Conservation (phyloP, 2,329 filamentous ascomycete genomes). For the Penicillium oxalicum region DNA sequence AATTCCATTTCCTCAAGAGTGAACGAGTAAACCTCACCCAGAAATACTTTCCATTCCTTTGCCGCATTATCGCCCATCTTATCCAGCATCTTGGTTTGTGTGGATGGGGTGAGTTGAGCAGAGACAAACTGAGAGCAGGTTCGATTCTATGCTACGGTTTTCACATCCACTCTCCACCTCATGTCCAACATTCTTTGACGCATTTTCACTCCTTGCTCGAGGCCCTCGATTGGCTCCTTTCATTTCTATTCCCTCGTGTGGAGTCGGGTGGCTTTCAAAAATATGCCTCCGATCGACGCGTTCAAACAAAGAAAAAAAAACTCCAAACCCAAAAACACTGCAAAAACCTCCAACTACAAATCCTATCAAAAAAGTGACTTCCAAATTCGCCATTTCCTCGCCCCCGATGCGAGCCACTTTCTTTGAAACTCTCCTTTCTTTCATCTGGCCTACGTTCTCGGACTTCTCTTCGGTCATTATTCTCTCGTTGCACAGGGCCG, state of each 20-base stretch:
- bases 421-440: not conserved
- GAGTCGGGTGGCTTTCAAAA: not conserved
- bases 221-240: conserved; percentile 8
- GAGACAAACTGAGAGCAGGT: not conserved
- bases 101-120: not conserved
- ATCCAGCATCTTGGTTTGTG: not conserved
- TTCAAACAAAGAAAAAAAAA: conserved; percentile 3
- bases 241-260: conserved; percentile 5
- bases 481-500: no score
- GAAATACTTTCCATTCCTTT: no score
- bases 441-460: not conserved
- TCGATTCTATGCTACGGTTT: no score
- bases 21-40: no score
- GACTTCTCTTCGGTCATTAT: not conserved
- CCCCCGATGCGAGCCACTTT: not conserved
- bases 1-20: no score
- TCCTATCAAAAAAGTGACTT: not conserved
- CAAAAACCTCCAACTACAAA: conserved; percentile 5
- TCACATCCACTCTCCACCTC: not conserved
- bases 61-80: not conserved
- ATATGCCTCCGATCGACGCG: not conserved
- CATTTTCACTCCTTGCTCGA: conserved; percentile 10
- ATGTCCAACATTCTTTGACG: not conserved
- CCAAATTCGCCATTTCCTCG: not conserved
- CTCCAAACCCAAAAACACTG: not conserved